These are phyloP conservation scores for Cutaneotrichosporon sp. DNA, from an alignment of 1,284 basidiomycete genomes.

Conservation along the genomic window DNA sequence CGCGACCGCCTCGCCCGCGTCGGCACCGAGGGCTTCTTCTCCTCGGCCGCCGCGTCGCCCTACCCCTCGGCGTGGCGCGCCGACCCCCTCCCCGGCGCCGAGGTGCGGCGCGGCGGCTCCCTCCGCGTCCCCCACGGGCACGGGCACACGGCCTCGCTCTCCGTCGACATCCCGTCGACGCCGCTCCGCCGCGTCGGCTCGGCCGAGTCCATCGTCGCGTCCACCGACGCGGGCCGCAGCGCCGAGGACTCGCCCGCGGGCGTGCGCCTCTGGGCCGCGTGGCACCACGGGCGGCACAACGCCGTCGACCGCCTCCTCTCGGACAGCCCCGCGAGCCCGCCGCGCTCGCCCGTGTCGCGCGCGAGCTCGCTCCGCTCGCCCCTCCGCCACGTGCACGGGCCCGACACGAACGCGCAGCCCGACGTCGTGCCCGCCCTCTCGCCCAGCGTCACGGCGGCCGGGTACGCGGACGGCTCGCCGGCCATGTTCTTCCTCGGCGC, in stretches of 20 bases:
- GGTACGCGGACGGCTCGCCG: slow-evolving; percentile 42
- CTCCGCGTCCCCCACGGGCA: slow-evolving; percentile 32
- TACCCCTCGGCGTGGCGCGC: slow-evolving; percentile 44
- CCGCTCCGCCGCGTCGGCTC: slow-evolving; percentile 28
- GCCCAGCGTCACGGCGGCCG: neutral
- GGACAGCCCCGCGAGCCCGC: neutral
- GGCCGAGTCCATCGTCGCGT: slow-evolving; percentile 38
- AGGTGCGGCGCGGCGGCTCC: slow-evolving; percentile 35
- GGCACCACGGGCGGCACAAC: slow-evolving; percentile 28
- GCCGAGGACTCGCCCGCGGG: slow-evolving; percentile 22
- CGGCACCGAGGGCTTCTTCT: slow-evolving; percentile 19
- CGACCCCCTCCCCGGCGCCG: slow-evolving; percentile 16
- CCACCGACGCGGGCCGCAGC: slow-evolving; percentile 25
- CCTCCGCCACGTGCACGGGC: slow-evolving; percentile 1
- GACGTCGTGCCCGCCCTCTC: neutral
- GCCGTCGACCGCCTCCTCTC: slow-evolving; percentile 13
- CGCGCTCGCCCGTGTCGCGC: slow-evolving; percentile 3
- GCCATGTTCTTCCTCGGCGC: slow-evolving; percentile 27
- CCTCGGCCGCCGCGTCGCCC: slow-evolving; percentile 28
- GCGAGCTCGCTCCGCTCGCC: slow-evolving; percentile 6
- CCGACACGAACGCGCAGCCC: neutral
- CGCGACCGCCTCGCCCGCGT: slow-evolving; percentile 40
- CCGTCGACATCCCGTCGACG: slow-evolving; percentile 31
- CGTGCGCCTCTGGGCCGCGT: slow-evolving; percentile 41
- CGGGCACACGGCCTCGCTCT: neutral